Evolutionary conservation across 176 grass and related monocot genomes (phyloP).

Genomic region (sorghum (Sorghum bicolor)): Sorghum_bicolor_NCBIv3 NC_012870.2:75686501-75687000

Average conservation of each 20-base stretch:
- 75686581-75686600: not conserved
- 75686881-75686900: not conserved
- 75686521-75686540: slow-evolving; percentile 1
- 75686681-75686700: not conserved
- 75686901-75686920: not conserved
- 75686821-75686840: not conserved
- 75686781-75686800: not conserved
- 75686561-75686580: not conserved
- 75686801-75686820: not conserved
- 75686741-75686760: not conserved
- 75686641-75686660: not conserved
- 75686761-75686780: not conserved
- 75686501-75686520: not conserved
- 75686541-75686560: slow-evolving; percentile 10
- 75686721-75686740: not conserved
- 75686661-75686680: not conserved
- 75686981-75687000: not conserved
- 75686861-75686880: not conserved
- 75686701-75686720: not conserved
- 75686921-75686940: not conserved
- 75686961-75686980: not conserved
- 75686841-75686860: not conserved
- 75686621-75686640: not conserved
- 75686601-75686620: not conserved
- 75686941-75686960: too few relatives aligned